Conservation (phyloP, 1,139 yeast genomes). For the Zygosaccharomyces sapae region DNA sequence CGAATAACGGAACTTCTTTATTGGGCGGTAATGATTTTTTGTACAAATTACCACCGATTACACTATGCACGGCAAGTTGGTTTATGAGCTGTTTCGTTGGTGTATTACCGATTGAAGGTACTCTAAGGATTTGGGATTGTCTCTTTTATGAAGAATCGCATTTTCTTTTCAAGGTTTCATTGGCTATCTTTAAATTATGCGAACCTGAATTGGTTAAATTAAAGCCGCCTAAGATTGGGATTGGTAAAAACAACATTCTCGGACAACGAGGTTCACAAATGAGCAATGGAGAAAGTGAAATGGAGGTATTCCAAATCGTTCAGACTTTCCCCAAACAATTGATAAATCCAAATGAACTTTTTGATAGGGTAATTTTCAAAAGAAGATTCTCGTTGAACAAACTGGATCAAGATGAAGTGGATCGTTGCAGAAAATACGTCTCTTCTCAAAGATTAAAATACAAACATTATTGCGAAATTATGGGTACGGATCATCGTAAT, state of each 20-base stretch:
- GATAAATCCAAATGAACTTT: slow-evolving; percentile 62
- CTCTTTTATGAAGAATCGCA: slow-evolving; percentile 89
- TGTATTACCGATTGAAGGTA: slow-evolving; percentile 79
- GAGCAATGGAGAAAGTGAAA: slow-evolving; percentile 51
- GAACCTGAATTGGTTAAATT: slow-evolving; percentile 57
- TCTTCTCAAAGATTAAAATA: slow-evolving; percentile 52
- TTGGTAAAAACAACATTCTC: slow-evolving; percentile 10
- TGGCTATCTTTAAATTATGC: slow-evolving; percentile 73
- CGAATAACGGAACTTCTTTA: slow-evolving; percentile 6
- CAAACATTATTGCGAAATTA: slow-evolving; percentile 33
- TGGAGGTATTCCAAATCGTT: slow-evolving; percentile 81
- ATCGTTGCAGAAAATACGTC: slow-evolving; percentile 72
- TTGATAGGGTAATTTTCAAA: slow-evolving; percentile 69
- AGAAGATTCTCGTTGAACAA: slow-evolving; percentile 71
- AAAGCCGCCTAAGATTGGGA: slow-evolving; percentile 18
- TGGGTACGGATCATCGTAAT: slow-evolving; percentile 17
- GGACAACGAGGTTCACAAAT: slow-evolving; percentile 7
- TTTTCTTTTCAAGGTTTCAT: slow-evolving; percentile 73
- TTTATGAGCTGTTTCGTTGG: slow-evolving; percentile 95
- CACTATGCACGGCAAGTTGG: slow-evolving; percentile 95
- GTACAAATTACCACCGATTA: slow-evolving; percentile 78
- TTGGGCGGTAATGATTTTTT: slow-evolving; percentile 54
- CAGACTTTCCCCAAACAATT: slow-evolving; percentile 77
- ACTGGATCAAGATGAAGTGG: slow-evolving; percentile 75
- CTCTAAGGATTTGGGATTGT: slow-evolving; percentile 90